Evolutionary conservation across 306 rosid genomes (phyloP), one percentile per base, ranked within the genome.

Genomic region (Citrullus colocynthis): DNA sequence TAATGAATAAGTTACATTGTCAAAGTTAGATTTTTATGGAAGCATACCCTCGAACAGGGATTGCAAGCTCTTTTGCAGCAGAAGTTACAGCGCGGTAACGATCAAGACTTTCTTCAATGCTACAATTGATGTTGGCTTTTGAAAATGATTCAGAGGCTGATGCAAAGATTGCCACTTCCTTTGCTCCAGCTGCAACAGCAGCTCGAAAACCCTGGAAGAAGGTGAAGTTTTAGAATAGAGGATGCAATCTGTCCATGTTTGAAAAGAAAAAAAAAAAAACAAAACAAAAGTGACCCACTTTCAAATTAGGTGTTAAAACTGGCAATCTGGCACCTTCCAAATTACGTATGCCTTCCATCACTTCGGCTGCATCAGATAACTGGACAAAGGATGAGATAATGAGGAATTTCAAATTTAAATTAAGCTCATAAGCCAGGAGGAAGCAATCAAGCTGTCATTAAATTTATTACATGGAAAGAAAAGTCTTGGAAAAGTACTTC

Each of bases 131-230:
- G 88, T 93, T 93, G 44, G 97, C 83, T 85, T 88, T 89, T 41
- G 98, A 93, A 87, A 93, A 93, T 12, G 93, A 87, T 85, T 93
- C 98, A 41, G 98, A 93, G 74, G 98, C 97, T 66, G 98, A 88
- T 51, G 98, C 97, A 82, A 93, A 93, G 75, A 93, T 79, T 74
- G 97, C 98, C 45, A 93, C 84, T 76, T 91, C 97, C 85, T 88
- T 93, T 12, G 98, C 93, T 80, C 98, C 98, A 74, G 97, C 90
- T 30, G 93, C 97, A 18, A 89, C 32, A 74, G 98, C 97, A 72
- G 98, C 96, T 83, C 88, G 90, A 89, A 89, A 91, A 30, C 98
- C 96, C 97, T 93, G 48, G 44, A 80, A 78, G 54, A 74, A 82
- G 72, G 13, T 59, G 75, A 80, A 51, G 59, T 72, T 66, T 69